Evolutionary conservation across 805 yeast genomes (phyloP), one percentile per base, ranked within the genome.

Genomic region (Lipomyces oligophaga): DNA sequence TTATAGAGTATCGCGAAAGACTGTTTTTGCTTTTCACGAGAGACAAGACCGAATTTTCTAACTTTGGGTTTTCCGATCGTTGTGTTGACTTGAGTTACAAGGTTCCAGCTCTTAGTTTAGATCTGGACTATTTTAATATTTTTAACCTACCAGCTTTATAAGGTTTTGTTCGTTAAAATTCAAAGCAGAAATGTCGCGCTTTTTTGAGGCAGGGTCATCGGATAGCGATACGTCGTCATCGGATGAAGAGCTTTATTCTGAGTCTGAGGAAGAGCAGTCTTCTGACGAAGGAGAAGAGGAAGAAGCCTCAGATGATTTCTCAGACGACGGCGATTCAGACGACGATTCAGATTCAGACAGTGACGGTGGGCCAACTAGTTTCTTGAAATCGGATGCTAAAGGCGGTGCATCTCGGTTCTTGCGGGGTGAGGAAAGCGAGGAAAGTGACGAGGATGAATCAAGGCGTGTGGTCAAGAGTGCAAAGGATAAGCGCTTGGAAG

Each of bases 381-480:
- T 63, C 52, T 49, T 68, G 52, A 67, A 66, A 54, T 64, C 65
- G 35, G 64, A 56, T 24, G 68, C 63, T 15, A 54, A 45, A 31
- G 51, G 37, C 5, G 65, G 65, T 32, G 69, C 67, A 41, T 65
- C 69, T 39, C 60, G 62, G 22, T 66, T 67, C 48, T 62, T 65
- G 49, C 63, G 67, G 34, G 70, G 66, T 26, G 72, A 62, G 22
- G 63, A 62, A 36, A 64, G 60, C 43, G 69, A 67, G 34, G 74
- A 67, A 13, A 67, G 65, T 24, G 75, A 70, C 43, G 85, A 79
- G 47, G 90, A 83, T 48, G 59, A 55, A 13, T 85, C 81, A 62
- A 83, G 80, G 65, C 84, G 82, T 58, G 87, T 88, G 34, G 96
- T 90, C 58, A 89, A 86, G 71, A 81, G 93, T 48, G 96, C 97